Evolutionary conservation across 176 grass and related monocot genomes (phyloP), one percentile per base, ranked within the genome.

Genomic region (Raddia distichophylla): DNA sequence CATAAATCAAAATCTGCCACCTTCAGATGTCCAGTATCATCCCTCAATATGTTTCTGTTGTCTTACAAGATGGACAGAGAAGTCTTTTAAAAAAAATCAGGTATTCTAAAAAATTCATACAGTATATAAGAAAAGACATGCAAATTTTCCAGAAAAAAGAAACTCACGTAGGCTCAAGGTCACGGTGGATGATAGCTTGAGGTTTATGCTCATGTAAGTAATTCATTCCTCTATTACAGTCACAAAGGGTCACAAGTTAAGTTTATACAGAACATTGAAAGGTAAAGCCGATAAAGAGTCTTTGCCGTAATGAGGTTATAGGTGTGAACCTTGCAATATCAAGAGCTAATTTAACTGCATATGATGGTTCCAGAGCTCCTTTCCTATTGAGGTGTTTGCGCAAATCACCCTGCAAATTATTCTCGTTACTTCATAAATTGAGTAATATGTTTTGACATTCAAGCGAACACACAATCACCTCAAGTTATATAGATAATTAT

Each of bases 151-250:
- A 49, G 2, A 55, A 17, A 50, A 86, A 51, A 80, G 53, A 88
- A 40, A 91, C 96, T 99, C 89, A 99, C 96, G 90, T 91, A 72
- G 96, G 93, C 72, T 99, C 93, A 90, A 99, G 92, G 74, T 99
- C 93, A 83, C 96, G 90, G 70, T 99, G 96, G 79, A 99, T 99
- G 60, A 99, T 93, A 59, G 84, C 93, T 84, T 92, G 83, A 58
- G 96, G 93, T 90, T 91, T 93, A 83, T 93, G 96, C 76, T 93
- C 89, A 74, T 99, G 96, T 75, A 99, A 90, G 64, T 95, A 99
- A 87, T 84, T 99, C 91, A 99, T 82, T 70, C 96, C 96, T 90
- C 96, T 99, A 67, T 77, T 34, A 88, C 64, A 83, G 79, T 83
- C 55, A 69, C 48, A 84, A 52, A 60, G 66, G 34, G 11, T 7